Conservation (phyloP, 2,329 filamentous ascomycete genomes). For the Cryphonectria radicalis region DNA sequence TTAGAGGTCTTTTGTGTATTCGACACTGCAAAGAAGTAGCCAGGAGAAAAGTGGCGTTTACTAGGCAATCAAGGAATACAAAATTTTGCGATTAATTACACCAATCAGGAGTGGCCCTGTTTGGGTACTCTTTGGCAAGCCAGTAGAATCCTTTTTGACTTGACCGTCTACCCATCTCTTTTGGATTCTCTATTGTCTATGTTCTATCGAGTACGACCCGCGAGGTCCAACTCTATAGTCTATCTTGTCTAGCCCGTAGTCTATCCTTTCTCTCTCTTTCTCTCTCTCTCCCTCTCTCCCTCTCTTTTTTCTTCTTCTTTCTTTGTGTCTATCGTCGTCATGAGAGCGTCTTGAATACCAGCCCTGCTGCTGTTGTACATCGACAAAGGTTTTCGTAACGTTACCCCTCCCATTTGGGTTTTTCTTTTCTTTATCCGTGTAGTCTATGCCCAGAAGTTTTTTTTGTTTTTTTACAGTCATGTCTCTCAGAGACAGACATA, state of each 20-base stretch:
- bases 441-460: not conserved
- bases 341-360: not conserved
- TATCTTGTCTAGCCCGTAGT: conserved; percentile 4
- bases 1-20: no score
- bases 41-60: no score
- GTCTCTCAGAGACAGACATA: not conserved
- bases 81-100: no score
- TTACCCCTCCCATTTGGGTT: not conserved
- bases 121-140: no score
- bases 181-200: not conserved
- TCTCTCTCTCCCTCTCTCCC: no score
- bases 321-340: not conserved
- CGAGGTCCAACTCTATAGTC: conserved; percentile 4
- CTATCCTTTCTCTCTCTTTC: not conserved
- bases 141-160: not conserved
- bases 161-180: not conserved
- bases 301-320: not conserved
- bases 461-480: not conserved
- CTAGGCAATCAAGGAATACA: no score
- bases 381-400: not conserved
- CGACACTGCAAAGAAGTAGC: no score
- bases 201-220: not conserved
- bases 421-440: not conserved
- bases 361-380: conserved; percentile 1
- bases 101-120: no score